Conservation (phyloP, 2,329 filamentous ascomycete genomes). For the Rutstroemia sp. region DNA sequence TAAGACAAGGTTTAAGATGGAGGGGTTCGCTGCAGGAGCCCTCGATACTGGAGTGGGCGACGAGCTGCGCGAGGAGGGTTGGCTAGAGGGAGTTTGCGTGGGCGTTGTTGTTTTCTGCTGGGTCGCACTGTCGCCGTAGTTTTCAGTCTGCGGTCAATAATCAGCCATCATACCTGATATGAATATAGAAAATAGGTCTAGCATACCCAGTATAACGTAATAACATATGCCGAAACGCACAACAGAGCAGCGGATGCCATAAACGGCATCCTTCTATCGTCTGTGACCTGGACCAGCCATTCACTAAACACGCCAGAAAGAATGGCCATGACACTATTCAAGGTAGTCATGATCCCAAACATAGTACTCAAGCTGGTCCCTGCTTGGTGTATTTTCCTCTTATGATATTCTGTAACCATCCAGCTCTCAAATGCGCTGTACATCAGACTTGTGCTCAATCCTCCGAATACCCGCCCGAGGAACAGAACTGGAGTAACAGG, state of each 20-base stretch:
- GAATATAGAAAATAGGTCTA: background rate
- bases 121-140: conserved; percentile 35
- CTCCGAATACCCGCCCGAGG: conserved; percentile 45
- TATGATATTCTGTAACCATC: conserved; percentile 52
- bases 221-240: conserved; percentile 37
- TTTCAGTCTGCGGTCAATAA: conserved; percentile 36
- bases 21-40: background rate
- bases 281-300: conserved; percentile 39
- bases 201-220: conserved; percentile 42
- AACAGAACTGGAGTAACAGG: conserved; percentile 39
- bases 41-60: background rate
- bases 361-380: conserved; percentile 41
- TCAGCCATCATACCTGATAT: background rate
- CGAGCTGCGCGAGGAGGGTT: conserved; percentile 1
- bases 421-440: conserved; percentile 55
- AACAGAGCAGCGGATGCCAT: conserved; percentile 38
- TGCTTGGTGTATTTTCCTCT: conserved; percentile 36
- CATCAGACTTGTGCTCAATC: conserved; percentile 47
- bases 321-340: conserved; percentile 51
- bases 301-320: conserved; percentile 45
- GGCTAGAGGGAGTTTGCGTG: conserved; percentile 16
- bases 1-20: conserved; percentile 19
- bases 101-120: conserved; percentile 7
- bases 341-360: conserved; percentile 44
- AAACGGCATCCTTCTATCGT: conserved; percentile 47